These are phyloP conservation scores for sorghum (Sorghum bicolor) DNA, from an alignment of 176 grass and related monocot genomes.

Conservation along the genomic window Sorghum_bicolor_NCBIv3 NC_012871.2:75353001-75353500, in stretches of 20 bases:
- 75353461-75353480: no score
- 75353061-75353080: not conserved
- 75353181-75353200: slow-evolving; percentile 28
- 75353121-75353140: slow-evolving; percentile 53
- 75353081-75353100: not conserved
- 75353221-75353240: not conserved
- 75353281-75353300: not conserved
- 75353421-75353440: not conserved
- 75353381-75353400: not conserved
- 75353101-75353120: not conserved
- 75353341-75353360: not conserved
- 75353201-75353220: slow-evolving; percentile 24
- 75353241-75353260: not conserved
- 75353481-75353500: no score
- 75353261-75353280: not conserved
- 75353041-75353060: not conserved
- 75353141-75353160: slow-evolving; percentile 26
- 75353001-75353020: not conserved
- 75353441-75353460: no score
- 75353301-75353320: not conserved
- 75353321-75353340: not conserved
- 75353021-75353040: not conserved
- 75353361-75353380: not conserved
- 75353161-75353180: not conserved
- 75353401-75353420: not conserved